Evolutionary conservation across 495 filamentous ascomycete genomes (phyloP).

Genomic region (Xylaria nigripes): DNA sequence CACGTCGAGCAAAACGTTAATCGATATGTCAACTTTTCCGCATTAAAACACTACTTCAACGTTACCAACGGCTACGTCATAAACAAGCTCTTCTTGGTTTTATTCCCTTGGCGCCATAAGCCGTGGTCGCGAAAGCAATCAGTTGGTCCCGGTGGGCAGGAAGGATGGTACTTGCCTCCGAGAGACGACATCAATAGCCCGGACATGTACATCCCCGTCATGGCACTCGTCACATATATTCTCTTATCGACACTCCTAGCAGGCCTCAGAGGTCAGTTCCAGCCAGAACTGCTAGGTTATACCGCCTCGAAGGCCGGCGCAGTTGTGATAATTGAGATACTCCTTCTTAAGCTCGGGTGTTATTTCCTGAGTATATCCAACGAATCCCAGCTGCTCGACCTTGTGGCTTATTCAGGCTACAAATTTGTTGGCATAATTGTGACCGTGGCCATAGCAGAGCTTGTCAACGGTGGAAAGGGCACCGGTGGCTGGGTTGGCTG

Average conservation of each 20-base stretch:
- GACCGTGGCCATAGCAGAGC: constrained; percentile 68
- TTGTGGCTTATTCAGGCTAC: constrained; percentile 94
- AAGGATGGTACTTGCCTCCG: constrained; percentile 87
- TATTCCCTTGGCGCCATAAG: constrained; percentile 96
- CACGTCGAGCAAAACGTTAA: constrained; percentile 93
- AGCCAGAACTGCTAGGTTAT: constrained; percentile 84
- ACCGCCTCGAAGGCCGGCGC: constrained; percentile 77
- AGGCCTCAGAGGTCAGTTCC: constrained; percentile 85
- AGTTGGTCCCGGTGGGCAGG: constrained; percentile 57
- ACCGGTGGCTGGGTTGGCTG: constrained; percentile 84
- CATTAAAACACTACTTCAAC: constrained; percentile 95
- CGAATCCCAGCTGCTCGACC: constrained; percentile 74
- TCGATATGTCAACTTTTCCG: constrained; percentile 84
- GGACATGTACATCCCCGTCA: constrained; percentile 97
- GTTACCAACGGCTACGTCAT: constrained; percentile 89
- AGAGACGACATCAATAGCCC: constrained; percentile 95
- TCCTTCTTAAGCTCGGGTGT: constrained; percentile 81
- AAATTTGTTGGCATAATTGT: constrained; percentile 96
- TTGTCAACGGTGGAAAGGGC: constrained; percentile 65
- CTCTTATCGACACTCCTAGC: constrained; percentile 83
- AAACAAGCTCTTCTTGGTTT: constrained; percentile 76
- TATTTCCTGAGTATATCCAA: constrained; percentile 91
- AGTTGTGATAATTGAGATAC: constrained; percentile 77
- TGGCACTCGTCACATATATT: constrained; percentile 95
- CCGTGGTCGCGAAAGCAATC: constrained; percentile 79